A percentile compares a stretch with the other conserved stretches of the same genome.
These are phyloP conservation scores for Aspergillus arachidicola DNA, from an alignment of 2,329 filamentous ascomycete genomes.

Conservation along the genomic window DNA sequence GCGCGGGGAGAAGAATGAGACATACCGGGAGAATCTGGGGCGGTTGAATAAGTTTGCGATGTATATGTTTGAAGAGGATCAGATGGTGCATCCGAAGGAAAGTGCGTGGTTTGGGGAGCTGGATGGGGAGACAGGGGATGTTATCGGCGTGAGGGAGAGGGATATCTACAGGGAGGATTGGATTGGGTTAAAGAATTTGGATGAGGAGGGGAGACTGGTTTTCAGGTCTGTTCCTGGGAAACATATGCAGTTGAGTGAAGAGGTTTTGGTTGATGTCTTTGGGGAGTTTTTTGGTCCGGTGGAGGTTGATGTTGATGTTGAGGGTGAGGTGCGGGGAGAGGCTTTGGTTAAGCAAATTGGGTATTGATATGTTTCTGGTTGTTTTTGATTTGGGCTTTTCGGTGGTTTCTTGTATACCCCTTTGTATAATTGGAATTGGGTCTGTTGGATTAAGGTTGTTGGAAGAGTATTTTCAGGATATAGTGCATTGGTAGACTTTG, in stretches of 20 bases:
- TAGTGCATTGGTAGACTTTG: neutral
- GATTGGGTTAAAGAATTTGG: conserved; percentile 79
- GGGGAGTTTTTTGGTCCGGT: conserved; percentile 49
- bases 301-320: conserved; percentile 16
- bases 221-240: conserved; percentile 74
- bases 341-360: conserved; percentile 24
- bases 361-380: neutral
- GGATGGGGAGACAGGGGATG: conserved; percentile 64
- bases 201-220: conserved; percentile 74
- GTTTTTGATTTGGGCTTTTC: neutral
- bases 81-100: conserved; percentile 85
- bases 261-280: conserved; percentile 68
- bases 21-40: conserved; percentile 72
- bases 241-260: conserved; percentile 78
- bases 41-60: conserved; percentile 77
- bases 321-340: neutral
- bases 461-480: neutral
- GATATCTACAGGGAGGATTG: conserved; percentile 86
- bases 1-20: conserved; percentile 69
- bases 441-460: neutral
- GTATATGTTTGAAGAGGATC: conserved; percentile 87
- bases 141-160: conserved; percentile 69
- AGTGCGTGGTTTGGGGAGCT: conserved; percentile 89
- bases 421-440: neutral
- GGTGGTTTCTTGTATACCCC: neutral